phyloP scores from a whole-genome alignment of 1,284 basidiomycete species.

The Puccinia polysora region DNA sequence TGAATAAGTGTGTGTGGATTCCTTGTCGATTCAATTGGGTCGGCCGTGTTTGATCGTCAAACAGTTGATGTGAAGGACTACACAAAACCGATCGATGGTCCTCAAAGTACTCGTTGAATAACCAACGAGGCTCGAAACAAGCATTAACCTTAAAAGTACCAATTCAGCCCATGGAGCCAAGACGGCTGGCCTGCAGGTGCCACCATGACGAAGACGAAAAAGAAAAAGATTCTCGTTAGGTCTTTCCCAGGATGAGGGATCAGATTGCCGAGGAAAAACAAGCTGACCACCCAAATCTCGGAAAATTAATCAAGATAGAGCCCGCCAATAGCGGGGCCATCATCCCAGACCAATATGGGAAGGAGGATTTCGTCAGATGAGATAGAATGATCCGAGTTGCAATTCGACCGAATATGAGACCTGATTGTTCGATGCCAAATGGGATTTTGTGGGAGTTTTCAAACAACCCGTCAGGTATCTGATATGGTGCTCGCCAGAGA shows the following conservation, averaged over 20 bases:
- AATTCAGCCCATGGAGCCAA: slow-evolving; percentile 36
- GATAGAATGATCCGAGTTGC: slow-evolving; percentile 34
- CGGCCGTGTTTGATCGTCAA: slow-evolving; percentile 18
- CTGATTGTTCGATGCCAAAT: not conserved
- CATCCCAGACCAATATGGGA: slow-evolving; percentile 30
- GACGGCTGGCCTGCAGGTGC: slow-evolving; percentile 24
- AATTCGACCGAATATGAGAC: slow-evolving; percentile 39
- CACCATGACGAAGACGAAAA: too few species aligned
- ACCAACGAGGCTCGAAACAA: slow-evolving; percentile 25
- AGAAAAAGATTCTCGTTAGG: not conserved
- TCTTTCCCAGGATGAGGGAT: not conserved
- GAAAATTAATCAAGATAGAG: slow-evolving; percentile 31
- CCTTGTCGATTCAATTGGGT: not conserved
- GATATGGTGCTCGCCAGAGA: not conserved
- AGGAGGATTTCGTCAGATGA: slow-evolving; percentile 34
- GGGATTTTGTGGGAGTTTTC: not conserved
- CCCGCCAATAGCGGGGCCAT: slow-evolving; percentile 29
- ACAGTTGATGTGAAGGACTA: slow-evolving; percentile 35
- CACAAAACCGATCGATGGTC: slow-evolving; percentile 37
- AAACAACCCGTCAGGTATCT: not conserved
- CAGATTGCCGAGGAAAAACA: not conserved
- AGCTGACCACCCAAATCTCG: slow-evolving; percentile 31
- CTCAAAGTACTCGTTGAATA: slow-evolving; percentile 24
- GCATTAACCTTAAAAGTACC: slow-evolving; percentile 26
- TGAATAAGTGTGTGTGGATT: not conserved